Evolutionary conservation across 176 grass and related monocot genomes (phyloP).

Genomic region (Oryza glaberrima): DNA sequence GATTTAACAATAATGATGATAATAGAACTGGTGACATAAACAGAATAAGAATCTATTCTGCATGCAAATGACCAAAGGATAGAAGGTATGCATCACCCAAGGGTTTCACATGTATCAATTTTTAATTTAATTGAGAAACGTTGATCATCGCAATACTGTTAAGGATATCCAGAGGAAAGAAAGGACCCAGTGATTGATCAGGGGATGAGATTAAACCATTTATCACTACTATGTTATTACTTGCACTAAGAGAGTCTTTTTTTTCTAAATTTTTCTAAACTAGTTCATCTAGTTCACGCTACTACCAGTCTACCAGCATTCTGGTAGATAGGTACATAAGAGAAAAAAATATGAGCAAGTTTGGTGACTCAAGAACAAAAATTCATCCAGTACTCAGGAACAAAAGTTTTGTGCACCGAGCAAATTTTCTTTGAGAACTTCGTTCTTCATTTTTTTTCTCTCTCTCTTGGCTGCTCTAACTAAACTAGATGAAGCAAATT

Average conservation of each 20-base stretch:
- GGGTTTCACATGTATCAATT: background rate
- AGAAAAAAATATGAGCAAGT: background rate
- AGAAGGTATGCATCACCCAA: background rate
- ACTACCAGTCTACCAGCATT: constrained; percentile 10
- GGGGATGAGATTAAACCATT: background rate
- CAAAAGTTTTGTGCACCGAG: constrained; percentile 37
- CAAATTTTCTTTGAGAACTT: constrained; percentile 39
- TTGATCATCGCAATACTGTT: constrained; percentile 1
- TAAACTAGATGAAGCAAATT: constrained; percentile 55
- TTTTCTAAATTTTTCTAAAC: background rate
- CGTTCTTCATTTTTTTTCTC: background rate
- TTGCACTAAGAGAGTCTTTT: background rate
- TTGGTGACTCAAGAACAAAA: constrained; percentile 40
- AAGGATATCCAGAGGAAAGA: background rate
- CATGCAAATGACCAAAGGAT: constrained; percentile 23
- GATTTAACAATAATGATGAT: background rate
- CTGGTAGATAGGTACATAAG: background rate
- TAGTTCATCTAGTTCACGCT: background rate
- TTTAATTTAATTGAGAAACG: constrained; percentile 23
- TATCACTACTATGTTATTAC: background rate
- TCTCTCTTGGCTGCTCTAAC: constrained; percentile 29
- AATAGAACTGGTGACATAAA: background rate
- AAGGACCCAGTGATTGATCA: background rate
- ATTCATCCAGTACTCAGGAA: constrained; percentile 45
- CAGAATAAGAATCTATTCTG: constrained; percentile 11